These are phyloP conservation scores for Mucor velutinosus DNA, from an alignment of 371 early-diverging fungal genomes.

Conservation along the genomic window DNA sequence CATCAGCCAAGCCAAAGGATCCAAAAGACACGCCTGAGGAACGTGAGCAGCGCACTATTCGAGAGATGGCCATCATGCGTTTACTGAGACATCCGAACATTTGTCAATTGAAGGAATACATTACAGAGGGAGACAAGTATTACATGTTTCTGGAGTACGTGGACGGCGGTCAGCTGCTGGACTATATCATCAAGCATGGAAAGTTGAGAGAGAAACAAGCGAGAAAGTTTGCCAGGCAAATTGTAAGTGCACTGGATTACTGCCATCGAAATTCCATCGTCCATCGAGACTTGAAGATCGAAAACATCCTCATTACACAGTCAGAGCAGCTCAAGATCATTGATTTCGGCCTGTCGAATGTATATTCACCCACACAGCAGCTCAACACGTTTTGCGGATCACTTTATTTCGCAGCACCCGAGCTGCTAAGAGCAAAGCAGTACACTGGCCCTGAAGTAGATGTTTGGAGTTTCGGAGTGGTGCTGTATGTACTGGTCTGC, in stretches of 20 bases:
- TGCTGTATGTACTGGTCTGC: slow-evolving; percentile 83
- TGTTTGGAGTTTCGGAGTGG: slow-evolving; percentile 91
- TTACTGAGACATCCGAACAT: slow-evolving; percentile 83
- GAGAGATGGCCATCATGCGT: slow-evolving; percentile 80
- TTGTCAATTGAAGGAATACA: slow-evolving; percentile 72
- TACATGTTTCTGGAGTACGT: slow-evolving; percentile 90
- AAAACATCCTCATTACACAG: slow-evolving; percentile 79
- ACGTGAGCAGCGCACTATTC: slow-evolving; percentile 71
- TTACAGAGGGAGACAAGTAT: slow-evolving; percentile 71
- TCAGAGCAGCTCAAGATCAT: slow-evolving; percentile 65
- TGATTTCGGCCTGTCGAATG: slow-evolving; percentile 91
- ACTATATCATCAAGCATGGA: slow-evolving; percentile 74
- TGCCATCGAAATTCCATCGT: slow-evolving; percentile 73
- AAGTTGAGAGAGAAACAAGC: slow-evolving; percentile 74
- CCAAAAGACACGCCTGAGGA: slow-evolving; percentile 55
- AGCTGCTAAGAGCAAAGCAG: slow-evolving; percentile 78
- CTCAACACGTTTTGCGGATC: slow-evolving; percentile 86
- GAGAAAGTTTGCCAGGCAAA: slow-evolving; percentile 73
- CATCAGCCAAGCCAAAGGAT: slow-evolving; percentile 27
- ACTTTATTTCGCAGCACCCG: slow-evolving; percentile 85
- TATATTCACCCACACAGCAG: slow-evolving; percentile 64
- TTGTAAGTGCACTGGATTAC: slow-evolving; percentile 76
- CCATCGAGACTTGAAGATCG: slow-evolving; percentile 90
- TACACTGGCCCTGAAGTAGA: slow-evolving; percentile 92
- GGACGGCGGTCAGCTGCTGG: slow-evolving; percentile 74